These are phyloP conservation scores for Mycena latifolia DNA, from an alignment of 768 basidiomycete species.

Conservation along the genomic window DNA sequence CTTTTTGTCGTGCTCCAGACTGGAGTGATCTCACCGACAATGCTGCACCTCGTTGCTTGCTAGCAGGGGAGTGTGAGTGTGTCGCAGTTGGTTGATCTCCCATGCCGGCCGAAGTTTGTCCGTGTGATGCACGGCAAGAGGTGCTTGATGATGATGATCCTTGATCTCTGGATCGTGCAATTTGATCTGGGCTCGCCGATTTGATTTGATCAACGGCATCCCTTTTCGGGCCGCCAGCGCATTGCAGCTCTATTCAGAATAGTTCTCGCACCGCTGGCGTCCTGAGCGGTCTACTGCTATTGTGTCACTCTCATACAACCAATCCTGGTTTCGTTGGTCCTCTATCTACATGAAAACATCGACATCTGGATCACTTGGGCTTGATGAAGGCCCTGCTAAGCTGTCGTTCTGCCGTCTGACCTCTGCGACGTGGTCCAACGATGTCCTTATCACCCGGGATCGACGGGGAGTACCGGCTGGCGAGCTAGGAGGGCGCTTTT, in stretches of 20 bases:
- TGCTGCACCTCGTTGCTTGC: no score
- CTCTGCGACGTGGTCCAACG: background rate
- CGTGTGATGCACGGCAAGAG: no score
- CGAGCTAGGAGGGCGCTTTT: background rate
- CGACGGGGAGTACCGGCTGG: background rate
- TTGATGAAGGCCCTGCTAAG: no score
- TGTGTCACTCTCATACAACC: no score
- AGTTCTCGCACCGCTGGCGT: background rate
- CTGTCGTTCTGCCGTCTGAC: background rate
- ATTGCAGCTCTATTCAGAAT: background rate
- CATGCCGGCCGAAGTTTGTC: no score
- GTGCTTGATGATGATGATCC: no score
- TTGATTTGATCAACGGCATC: background rate
- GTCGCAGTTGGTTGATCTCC: no score
- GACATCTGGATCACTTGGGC: background rate
- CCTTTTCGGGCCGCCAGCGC: background rate
- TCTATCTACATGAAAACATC: constrained; percentile 2
- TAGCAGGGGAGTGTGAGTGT: no score
- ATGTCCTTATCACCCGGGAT: background rate
- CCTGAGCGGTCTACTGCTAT: no score
- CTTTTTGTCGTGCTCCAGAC: no score
- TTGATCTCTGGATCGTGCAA: constrained; percentile 1
- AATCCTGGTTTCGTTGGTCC: no score
- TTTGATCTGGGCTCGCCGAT: background rate
- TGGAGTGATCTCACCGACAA: no score